These are phyloP conservation scores for Backusella psychrophila DNA, from an alignment of 192 early-diverging fungal genomes.

Conservation along the genomic window DNA sequence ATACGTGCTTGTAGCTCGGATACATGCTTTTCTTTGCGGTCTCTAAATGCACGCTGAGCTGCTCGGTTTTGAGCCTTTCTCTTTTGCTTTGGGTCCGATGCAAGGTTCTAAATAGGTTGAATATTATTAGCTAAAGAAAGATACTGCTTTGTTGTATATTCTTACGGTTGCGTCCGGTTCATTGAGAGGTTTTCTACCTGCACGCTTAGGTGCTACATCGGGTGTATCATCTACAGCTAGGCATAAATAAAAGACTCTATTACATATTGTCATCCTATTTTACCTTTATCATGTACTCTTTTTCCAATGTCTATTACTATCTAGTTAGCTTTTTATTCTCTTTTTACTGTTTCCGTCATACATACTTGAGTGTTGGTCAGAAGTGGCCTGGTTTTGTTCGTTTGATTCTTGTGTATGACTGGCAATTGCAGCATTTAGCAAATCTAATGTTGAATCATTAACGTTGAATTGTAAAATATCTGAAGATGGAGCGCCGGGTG, in stretches of 20 bases:
- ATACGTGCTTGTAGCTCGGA: conserved; percentile 74
- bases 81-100: conserved; percentile 35
- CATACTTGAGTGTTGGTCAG: background rate
- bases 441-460: conserved; percentile 1
- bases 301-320: background rate
- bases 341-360: background rate
- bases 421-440: conserved; percentile 7
- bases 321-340: background rate
- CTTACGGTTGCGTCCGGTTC: background rate
- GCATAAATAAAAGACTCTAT: background rate
- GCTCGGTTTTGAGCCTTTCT: conserved; percentile 39
- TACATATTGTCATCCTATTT: background rate
- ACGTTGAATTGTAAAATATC: background rate
- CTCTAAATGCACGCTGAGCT: conserved; percentile 47
- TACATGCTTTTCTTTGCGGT: conserved; percentile 81
- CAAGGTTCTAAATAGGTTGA: background rate
- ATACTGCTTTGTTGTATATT: background rate
- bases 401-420: conserved; percentile 6
- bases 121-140: background rate
- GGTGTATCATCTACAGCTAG: background rate
- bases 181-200: conserved; percentile 29
- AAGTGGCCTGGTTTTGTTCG: background rate
- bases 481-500: background rate
- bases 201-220: conserved; percentile 10
- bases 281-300: background rate